Evolutionary conservation across 2,329 filamentous ascomycete genomes (phyloP), one percentile per base, ranked within the genome.

Genomic region (Bipolaris zeicola): DNA sequence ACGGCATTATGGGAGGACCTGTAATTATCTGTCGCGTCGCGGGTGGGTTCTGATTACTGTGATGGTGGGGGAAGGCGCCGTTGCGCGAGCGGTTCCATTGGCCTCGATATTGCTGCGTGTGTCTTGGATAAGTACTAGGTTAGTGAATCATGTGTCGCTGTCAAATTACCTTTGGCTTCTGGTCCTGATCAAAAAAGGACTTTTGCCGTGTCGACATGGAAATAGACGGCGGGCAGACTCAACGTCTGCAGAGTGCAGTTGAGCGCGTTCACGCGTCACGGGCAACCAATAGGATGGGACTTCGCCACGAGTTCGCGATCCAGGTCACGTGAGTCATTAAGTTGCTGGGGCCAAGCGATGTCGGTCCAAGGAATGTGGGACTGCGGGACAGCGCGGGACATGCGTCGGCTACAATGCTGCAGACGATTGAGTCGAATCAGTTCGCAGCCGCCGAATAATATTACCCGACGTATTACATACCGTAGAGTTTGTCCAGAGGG

Each of bases 151-250:
- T 8, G 34, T 13, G 5, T 22, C 13, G 14, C 16, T 37, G 41
- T 52, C 33, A 54, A 49, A 37, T 34, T 67, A 80, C 79, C 71
- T 79, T 79, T 34, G 64, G 64, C 56, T 70, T 77, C 57, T 73
- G 72, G 48, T 79, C 70, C 66, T 82, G 78, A 57, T 83, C 80
- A 66, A 82, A 82, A 73, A 83, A 83, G 58, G 80, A 80, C 67
- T 78, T 81, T 61, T 82, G 81, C 59, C 78, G 78, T 50, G 74
- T 76, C 57, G 78, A 76, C 79, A 81, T 81, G 55, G 63, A 62
- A 68, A 63, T 57, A 54, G 52, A 56, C 46, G 55, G 60, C 24
- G 42, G 50, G 60, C 24, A 41, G 50, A 42, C 49, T 51, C 22
- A 28, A 38, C 44, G 51, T 49, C 34, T 43, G 16, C 28, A 31